A percentile compares a stretch with the other conserved stretches of the same genome.
These are phyloP conservation scores for Pyrus betulifolia DNA, from an alignment of 306 rosid species.

Conservation along the genomic window DNA sequence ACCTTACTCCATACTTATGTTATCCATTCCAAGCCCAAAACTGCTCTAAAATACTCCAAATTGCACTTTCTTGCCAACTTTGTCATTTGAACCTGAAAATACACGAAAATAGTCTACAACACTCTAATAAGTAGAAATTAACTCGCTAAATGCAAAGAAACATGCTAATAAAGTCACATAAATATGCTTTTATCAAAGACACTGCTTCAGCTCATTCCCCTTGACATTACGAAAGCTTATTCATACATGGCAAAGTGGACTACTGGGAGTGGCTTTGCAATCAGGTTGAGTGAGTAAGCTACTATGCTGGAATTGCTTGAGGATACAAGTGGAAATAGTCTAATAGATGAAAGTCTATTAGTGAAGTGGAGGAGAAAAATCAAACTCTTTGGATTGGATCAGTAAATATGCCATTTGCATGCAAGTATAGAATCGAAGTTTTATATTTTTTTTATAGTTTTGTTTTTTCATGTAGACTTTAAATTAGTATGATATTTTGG, in stretches of 20 bases:
- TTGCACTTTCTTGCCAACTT: too few species aligned
- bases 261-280: conserved; percentile 40
- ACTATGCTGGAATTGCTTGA: conserved; percentile 43
- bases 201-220: conserved; percentile 39
- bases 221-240: conserved; percentile 33
- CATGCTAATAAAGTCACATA: too few species aligned
- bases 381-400: conserved; percentile 73
- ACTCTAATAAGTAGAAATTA: too few species aligned
- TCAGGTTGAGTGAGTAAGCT: conserved; percentile 64
- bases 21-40: too few species aligned
- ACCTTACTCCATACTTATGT: too few species aligned
- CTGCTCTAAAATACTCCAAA: too few species aligned
- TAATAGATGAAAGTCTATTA: conserved; percentile 32
- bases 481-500: too few species aligned
- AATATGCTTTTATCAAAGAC: not conserved
- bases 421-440: conserved; percentile 10
- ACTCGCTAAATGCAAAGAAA: too few species aligned
- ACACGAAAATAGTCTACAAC: too few species aligned
- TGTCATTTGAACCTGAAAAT: too few species aligned
- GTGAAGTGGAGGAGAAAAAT: conserved; percentile 66
- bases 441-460: too few species aligned
- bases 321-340: conserved; percentile 11
- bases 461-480: too few species aligned
- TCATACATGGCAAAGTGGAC: conserved; percentile 36
- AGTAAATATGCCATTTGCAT: conserved; percentile 43